Evolutionary conservation across 78 protist genomes (phyloP).

Genomic region (Blattamonas nauphoetae): DNA sequence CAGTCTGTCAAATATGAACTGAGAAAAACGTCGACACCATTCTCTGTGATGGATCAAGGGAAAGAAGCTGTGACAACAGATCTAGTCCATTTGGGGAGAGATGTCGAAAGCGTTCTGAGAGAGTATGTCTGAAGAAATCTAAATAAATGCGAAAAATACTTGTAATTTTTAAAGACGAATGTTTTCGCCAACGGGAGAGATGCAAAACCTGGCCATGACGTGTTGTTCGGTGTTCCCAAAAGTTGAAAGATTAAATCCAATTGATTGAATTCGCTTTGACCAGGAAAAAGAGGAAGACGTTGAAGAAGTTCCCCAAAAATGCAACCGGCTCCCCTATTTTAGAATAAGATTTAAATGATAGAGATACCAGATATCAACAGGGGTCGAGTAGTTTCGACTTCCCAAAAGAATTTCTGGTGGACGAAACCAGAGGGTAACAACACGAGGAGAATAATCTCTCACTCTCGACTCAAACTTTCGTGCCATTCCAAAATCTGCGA

Average conservation of each 20-base stretch:
- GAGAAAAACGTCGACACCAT: not conserved
- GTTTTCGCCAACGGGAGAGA: not conserved
- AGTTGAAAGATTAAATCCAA: not conserved
- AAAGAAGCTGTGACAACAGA: not conserved
- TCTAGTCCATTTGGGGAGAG: not conserved
- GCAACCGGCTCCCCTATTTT: not conserved
- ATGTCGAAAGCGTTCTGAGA: not conserved
- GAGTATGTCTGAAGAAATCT: not conserved
- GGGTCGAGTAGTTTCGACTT: not conserved
- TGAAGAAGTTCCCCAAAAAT: not conserved
- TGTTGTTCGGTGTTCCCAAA: not conserved
- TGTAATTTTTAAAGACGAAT: not conserved
- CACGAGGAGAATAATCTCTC: not conserved
- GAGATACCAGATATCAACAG: not conserved
- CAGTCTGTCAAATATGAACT: not conserved
- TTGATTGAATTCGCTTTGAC: not conserved
- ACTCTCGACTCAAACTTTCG: not conserved
- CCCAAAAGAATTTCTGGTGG: not conserved
- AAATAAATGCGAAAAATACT: not conserved
- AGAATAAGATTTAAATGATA: not conserved
- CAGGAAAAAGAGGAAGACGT: not conserved
- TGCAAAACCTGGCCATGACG: not conserved
- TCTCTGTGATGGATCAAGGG: not conserved
- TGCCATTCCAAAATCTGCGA: conserved; percentile 6
- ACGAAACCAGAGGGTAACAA: conserved; percentile 6